Percentiles rank a stretch among this genome's conserved stretches.
Conservation (phyloP, 106 monocot genomes). For the Dioscorea zingiberensis region DNA sequence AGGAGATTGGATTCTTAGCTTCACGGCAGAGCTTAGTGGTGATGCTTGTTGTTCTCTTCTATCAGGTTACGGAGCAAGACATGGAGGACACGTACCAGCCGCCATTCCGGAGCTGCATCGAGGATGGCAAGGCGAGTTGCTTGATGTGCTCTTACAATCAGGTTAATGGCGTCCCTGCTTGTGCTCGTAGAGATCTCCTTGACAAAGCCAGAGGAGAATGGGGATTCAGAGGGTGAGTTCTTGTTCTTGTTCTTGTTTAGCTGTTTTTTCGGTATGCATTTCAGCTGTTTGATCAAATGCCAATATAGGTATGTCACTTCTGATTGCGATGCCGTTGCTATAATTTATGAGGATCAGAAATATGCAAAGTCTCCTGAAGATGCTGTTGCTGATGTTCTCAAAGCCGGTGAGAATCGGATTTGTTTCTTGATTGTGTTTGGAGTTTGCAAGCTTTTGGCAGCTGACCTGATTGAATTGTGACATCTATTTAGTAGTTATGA, state of each 20-base stretch:
- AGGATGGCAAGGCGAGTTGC: conserved; percentile 65
- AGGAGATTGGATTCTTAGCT: neutral
- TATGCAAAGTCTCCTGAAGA: conserved; percentile 64
- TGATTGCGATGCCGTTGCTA: conserved; percentile 93
- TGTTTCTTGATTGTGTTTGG: too few species aligned
- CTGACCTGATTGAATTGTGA: too few species aligned
- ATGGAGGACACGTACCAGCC: conserved; percentile 88
- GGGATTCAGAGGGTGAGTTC: conserved; percentile 72
- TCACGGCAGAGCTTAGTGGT: too few species aligned
- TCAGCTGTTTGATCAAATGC: neutral
- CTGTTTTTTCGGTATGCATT: neutral
- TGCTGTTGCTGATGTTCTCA: conserved; percentile 76
- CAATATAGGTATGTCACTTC: conserved; percentile 75
- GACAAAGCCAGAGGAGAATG: conserved; percentile 57
- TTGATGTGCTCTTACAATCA: conserved; percentile 98
- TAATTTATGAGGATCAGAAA: conserved; percentile 75
- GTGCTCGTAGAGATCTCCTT: conserved; percentile 55
- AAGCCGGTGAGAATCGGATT: conserved; percentile 46
- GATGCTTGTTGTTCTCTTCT: neutral
- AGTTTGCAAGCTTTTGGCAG: too few species aligned
- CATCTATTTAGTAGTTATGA: neutral
- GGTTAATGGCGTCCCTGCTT: conserved; percentile 83
- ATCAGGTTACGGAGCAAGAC: conserved; percentile 80
- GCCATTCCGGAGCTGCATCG: conserved; percentile 75
- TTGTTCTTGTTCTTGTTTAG: neutral